Evolutionary conservation across 129 eudicot species (phyloP), one percentile per base, ranked within the genome.

Genomic region (Saposhnikovia divaricata): DNA sequence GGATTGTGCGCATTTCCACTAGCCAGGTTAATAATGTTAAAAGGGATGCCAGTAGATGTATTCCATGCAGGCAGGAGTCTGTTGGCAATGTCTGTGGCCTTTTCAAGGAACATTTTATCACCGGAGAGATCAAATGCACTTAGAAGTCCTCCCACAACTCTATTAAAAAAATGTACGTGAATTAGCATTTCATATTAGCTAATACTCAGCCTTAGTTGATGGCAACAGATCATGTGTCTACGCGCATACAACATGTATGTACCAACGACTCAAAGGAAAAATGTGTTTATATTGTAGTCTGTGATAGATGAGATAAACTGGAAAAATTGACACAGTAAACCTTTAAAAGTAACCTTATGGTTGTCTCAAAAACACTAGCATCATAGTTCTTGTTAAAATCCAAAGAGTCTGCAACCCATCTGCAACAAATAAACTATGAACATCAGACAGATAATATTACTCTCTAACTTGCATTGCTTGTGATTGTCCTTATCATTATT

Each of bases 91-190:
- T 96, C 99, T 90, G 83, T 87, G 16, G 99, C 99, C 90, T 96
- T 96, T 55, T 88, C 97, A 69, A 96, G 98, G 84, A 96, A 96
- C 39, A 96, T 43, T 59, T 88, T 87, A 71, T 96, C 99, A 73
- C 97, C 96, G 61, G 98, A 96, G 74, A 96, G 87, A 90, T 96
- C 99, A 89, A 90, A 96, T 68, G 99, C 85, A 82, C 98, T 96
- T 69, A 96, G 84, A 88, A 96, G 99, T 79, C 99, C 99, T 83
- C 99, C 99, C 74, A 96, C 99, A 82, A 96, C 99, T 85, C 99
- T 90, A 55, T 84, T 78, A 75, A 53, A 82, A 84, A 82, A 6
- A 77, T 15, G 65, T 43, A 77, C 14, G 59, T 65, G 42, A 57
- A 61, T 88, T 76, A 92, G 86, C 45, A 72, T 71, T 7, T 42